These are phyloP conservation scores for Kluyveromyces marxianus DNA, from an alignment of 1,139 yeast genomes.

Conservation along the genomic window DNA sequence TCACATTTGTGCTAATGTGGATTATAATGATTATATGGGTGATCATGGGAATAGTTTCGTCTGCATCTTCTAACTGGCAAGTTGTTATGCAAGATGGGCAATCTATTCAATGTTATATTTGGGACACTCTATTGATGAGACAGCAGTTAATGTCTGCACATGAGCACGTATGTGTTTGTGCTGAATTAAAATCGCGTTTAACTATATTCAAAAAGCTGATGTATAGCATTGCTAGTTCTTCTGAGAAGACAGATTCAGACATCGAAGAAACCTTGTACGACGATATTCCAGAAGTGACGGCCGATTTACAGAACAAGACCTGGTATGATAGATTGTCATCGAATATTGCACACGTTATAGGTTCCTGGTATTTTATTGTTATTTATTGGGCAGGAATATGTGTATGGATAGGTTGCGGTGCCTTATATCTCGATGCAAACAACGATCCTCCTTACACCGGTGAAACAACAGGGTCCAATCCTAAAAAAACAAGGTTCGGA, in stretches of 20 bases:
- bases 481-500: constrained; percentile 23
- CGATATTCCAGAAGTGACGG: constrained; percentile 6
- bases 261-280: constrained; percentile 1
- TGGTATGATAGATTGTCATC: constrained; percentile 31
- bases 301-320: constrained; percentile 19
- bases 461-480: constrained; percentile 19
- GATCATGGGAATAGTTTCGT: constrained; percentile 28
- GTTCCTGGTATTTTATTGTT: constrained; percentile 29
- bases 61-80: constrained; percentile 34
- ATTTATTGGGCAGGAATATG: constrained; percentile 34
- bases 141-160: constrained; percentile 31
- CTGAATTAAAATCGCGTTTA: constrained; percentile 30
- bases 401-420: constrained; percentile 34
- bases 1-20: constrained; percentile 25
- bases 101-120: constrained; percentile 34
- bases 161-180: constrained; percentile 21
- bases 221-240: not conserved
- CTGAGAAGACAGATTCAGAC: not conserved
- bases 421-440: constrained; percentile 21
- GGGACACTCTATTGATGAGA: constrained; percentile 37
- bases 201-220: constrained; percentile 21
- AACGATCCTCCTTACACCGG: constrained; percentile 24
- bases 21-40: constrained; percentile 30
- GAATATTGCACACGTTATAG: constrained; percentile 21
- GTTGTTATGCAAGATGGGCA: constrained; percentile 38